phyloP scores from a whole-genome alignment of 1,284 basidiomycete genomes.

The Heterobasidion annosum region DNA sequence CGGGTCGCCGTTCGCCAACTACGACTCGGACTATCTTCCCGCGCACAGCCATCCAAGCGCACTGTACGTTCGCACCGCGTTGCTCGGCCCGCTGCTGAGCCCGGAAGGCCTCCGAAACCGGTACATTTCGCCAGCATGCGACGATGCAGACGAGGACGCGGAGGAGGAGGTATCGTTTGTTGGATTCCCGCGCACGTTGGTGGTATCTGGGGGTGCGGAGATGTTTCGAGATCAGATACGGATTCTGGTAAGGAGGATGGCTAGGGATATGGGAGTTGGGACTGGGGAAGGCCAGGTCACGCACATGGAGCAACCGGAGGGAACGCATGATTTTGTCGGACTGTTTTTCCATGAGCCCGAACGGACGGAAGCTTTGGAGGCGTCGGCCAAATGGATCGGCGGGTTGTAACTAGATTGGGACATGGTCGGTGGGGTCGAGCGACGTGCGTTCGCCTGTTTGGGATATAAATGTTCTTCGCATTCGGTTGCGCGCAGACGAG shows the following conservation, averaged over 20 bases:
- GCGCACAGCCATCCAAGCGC: constrained; percentile 1
- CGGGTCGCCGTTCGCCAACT: constrained; percentile 21
- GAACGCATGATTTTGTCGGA: constrained; percentile 41
- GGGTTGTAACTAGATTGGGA: neutral
- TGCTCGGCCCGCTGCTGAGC: constrained; percentile 32
- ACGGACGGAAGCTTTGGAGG: constrained; percentile 31
- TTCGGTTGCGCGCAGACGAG: no score
- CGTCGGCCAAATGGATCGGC: constrained; percentile 39
- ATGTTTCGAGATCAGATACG: constrained; percentile 37
- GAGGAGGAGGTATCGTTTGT: constrained; percentile 26
- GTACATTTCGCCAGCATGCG: constrained; percentile 49
- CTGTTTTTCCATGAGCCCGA: constrained; percentile 47
- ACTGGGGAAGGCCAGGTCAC: constrained; percentile 36
- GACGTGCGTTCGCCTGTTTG: no score
- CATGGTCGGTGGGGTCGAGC: no score
- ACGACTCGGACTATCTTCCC: constrained; percentile 31
- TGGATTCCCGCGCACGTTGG: constrained; percentile 45
- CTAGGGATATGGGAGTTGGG: constrained; percentile 23
- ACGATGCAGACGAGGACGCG: constrained; percentile 16
- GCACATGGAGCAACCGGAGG: constrained; percentile 40
- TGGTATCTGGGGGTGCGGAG: constrained; percentile 44
- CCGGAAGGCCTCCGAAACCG: constrained; percentile 29
- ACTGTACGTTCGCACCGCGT: constrained; percentile 25
- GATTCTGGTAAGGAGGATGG: constrained; percentile 14
- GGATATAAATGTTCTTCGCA: no score